Evolutionary conservation across 1,139 yeast species (phyloP), one percentile per base, ranked within the genome.

Genomic region (Taphrina flavorubra): DNA sequence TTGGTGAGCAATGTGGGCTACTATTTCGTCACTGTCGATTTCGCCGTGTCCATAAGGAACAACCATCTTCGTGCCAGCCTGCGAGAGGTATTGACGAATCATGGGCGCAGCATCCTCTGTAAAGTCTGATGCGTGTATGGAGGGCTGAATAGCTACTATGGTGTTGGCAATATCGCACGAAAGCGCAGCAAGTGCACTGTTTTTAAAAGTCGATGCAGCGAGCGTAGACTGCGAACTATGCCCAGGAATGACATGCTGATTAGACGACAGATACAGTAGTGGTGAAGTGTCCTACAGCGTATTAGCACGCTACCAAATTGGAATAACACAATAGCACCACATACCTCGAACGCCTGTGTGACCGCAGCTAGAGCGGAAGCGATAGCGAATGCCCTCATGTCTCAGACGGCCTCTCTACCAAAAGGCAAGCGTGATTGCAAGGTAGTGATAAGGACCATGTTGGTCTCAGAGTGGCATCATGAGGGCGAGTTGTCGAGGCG

Each of bases 31-130:
- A 14, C 42, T 39, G 42, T 63, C 67, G 37, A 63, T 42, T 16
- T 42, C 55, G 3, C 67, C 67, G 18, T 63, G 67, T 6, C 60
- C 67, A 55, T 63, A 63, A n/a, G 67, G 67, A n/a, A 63, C 67
- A 7, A 63, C 67, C 16, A 63, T 46, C 55, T 63, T 63, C 37
- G 67, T 55, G 20, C 67, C 67, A 5, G 67, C 67, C 18, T 56
- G 59, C 13, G 59, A 34, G 18, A 63, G 60, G 20, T 46, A 53
- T 16, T 55, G 47, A 47, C 51, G 49, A 20, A 63, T 53, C 55
- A 63, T 37, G 8, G 67, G 67, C n/a, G 67, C 67, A 1, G 67
- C 34, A 37, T 55, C 61, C n/a, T 44, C 37, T 11, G 56, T 51
- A 37, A 63, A 53, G n/a, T 63, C 67, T 8, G 67, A 63, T 10